Evolutionary conservation across 352 stramenopile species (phyloP).

Genomic region (Phytophthora idaei): DNA sequence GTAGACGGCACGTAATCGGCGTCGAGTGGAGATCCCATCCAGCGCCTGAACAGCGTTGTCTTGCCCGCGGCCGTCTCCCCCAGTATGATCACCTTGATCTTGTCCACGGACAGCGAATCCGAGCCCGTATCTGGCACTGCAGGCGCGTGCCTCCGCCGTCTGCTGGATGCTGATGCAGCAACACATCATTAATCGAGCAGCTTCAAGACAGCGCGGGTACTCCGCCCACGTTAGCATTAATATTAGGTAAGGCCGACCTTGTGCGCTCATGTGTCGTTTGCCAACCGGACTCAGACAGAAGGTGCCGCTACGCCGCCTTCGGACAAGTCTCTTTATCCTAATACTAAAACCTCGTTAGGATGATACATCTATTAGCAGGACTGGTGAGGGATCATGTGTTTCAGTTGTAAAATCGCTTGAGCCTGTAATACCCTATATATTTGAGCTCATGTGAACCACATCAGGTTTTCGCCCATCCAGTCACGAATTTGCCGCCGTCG

Average conservation of each 20-base stretch:
- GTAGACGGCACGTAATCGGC: constrained; percentile 40
- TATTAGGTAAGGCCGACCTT: constrained; percentile 11
- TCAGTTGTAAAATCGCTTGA: background rate
- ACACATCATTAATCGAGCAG: constrained; percentile 10
- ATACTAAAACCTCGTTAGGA: background rate
- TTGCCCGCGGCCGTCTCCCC: constrained; percentile 52
- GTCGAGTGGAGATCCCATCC: constrained; percentile 37
- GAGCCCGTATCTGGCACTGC: constrained; percentile 12
- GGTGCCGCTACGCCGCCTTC: constrained; percentile 3
- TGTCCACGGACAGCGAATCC: constrained; percentile 19
- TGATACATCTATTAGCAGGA: too few relatives aligned
- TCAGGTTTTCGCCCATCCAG: background rate
- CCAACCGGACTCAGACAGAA: background rate
- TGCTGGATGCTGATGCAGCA: constrained; percentile 25
- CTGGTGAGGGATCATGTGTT: background rate
- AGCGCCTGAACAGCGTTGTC: constrained; percentile 57
- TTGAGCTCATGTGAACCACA: background rate
- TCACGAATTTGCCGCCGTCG: constrained; percentile 25
- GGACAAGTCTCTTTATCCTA: constrained; percentile 7
- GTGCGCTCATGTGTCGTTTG: constrained; percentile 16
- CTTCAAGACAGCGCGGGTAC: background rate
- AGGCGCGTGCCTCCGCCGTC: constrained; percentile 21
- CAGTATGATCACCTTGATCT: constrained; percentile 58
- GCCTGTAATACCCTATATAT: background rate
- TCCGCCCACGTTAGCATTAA: constrained; percentile 1